Conservation (phyloP, 2,329 filamentous ascomycete genomes). For the Escovopsis sp. region DNA sequence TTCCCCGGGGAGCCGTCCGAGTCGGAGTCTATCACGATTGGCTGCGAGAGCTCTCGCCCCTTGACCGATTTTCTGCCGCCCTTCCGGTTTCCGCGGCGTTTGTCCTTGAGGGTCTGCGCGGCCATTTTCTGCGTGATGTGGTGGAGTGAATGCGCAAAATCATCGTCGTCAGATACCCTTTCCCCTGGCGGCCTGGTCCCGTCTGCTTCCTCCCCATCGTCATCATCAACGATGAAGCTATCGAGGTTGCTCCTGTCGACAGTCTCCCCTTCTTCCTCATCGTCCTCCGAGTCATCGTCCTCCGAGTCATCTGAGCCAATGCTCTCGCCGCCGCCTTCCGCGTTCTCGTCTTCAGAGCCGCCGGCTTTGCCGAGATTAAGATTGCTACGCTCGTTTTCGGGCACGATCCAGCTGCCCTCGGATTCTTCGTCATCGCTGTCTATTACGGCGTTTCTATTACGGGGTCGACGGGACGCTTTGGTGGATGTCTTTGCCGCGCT, state of each 20-base stretch:
- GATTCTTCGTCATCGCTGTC: conserved; percentile 48
- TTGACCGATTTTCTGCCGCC: too few relatives aligned
- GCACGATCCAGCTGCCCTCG: conserved; percentile 68
- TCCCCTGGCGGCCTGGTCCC: conserved; percentile 12
- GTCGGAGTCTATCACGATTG: too few relatives aligned
- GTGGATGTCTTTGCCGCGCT: conserved; percentile 14
- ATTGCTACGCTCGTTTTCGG: conserved; percentile 46
- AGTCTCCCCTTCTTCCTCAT: conserved; percentile 26
- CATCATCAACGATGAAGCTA: conserved; percentile 42
- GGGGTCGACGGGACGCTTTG: conserved; percentile 19
- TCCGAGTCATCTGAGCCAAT: conserved; percentile 56
- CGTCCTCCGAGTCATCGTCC: conserved; percentile 35
- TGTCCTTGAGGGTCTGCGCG: conserved; percentile 21
- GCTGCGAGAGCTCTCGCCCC: too few relatives aligned
- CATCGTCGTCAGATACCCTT: conserved; percentile 15
- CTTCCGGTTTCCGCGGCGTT: neutral
- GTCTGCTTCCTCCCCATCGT: conserved; percentile 20
- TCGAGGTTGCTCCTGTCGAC: conserved; percentile 35
- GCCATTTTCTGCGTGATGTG: conserved; percentile 24
- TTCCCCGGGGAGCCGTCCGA: conserved; percentile 1
- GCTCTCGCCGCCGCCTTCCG: conserved; percentile 72
- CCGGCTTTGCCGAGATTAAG: conserved; percentile 60
- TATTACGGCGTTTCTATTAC: conserved; percentile 41
- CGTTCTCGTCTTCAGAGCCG: conserved; percentile 77
- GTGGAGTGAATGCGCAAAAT: conserved; percentile 20